phyloP scores from a whole-genome alignment of 2,329 filamentous ascomycete species.

The Aspergillus ochraceus region DNA sequence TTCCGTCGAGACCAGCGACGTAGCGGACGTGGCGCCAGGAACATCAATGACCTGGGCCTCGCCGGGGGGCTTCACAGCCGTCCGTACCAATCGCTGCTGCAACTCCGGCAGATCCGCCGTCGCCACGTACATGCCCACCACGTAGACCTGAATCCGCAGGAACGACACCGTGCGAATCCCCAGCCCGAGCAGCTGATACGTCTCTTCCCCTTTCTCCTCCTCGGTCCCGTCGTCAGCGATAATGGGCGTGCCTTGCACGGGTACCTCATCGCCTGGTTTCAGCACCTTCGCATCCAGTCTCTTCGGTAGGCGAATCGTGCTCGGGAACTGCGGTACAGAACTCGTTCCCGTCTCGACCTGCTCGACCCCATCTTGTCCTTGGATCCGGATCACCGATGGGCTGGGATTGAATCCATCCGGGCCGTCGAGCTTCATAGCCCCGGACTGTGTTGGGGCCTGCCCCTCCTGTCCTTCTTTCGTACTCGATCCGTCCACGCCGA shows the following conservation, averaged over 20 bases:
- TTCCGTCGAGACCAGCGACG: constrained; percentile 78
- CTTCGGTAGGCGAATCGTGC: constrained; percentile 64
- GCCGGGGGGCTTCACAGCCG: constrained; percentile 52
- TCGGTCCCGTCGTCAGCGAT: no score
- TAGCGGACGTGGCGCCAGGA: constrained; percentile 66
- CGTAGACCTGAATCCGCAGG: constrained; percentile 86
- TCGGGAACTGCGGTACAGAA: constrained; percentile 77
- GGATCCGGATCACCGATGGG: constrained; percentile 35
- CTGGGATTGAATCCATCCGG: constrained; percentile 33
- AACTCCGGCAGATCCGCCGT: constrained; percentile 78
- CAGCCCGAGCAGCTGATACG: constrained; percentile 86
- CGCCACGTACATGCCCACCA: constrained; percentile 88
- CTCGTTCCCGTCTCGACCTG: constrained; percentile 78
- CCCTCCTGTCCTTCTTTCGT: no score
- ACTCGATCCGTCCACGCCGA: constrained; percentile 21
- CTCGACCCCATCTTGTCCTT: constrained; percentile 63
- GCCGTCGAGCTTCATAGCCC: constrained; percentile 41
- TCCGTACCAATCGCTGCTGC: constrained; percentile 73
- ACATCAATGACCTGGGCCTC: constrained; percentile 21
- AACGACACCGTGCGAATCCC: constrained; percentile 90
- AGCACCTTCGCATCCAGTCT: constrained; percentile 34
- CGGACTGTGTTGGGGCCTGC: constrained; percentile 8
- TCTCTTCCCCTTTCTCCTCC: constrained; percentile 48
- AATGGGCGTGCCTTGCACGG: constrained; percentile 18
- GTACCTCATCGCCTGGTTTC: constrained; percentile 38